Conservation (phyloP, 2,329 filamentous ascomycete species). For the Nothopassalora personata region DNA sequence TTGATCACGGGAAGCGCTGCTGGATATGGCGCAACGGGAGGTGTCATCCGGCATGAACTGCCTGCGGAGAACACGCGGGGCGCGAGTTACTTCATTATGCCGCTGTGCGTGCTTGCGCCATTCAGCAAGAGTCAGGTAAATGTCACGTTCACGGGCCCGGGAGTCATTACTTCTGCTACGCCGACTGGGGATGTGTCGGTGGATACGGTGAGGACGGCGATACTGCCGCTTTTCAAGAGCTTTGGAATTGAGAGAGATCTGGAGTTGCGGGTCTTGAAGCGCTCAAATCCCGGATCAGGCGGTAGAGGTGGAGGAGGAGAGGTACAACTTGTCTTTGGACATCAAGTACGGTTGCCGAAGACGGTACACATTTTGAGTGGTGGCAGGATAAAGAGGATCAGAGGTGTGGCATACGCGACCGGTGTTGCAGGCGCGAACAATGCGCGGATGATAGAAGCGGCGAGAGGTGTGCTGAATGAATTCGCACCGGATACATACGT, state of each 20-base stretch:
- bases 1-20: constrained; percentile 81
- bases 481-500: constrained; percentile 87
- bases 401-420: constrained; percentile 88
- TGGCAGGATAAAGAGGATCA: constrained; percentile 78
- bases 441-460: constrained; percentile 87
- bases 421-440: constrained; percentile 93
- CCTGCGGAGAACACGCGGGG: constrained; percentile 73
- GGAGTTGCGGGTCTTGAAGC: constrained; percentile 73
- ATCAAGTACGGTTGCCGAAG: constrained; percentile 88
- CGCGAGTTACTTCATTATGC: constrained; percentile 85
- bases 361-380: constrained; percentile 83
- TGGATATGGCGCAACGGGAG: constrained; percentile 65
- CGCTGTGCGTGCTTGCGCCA: constrained; percentile 82
- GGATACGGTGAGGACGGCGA: constrained; percentile 87
- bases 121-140: constrained; percentile 91
- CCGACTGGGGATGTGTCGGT: constrained; percentile 80
- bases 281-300: constrained; percentile 70
- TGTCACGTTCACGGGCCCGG: constrained; percentile 80
- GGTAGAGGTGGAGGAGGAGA: constrained; percentile 80
- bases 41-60: constrained; percentile 75
- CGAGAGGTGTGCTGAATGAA: constrained; percentile 78
- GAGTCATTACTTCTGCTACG: constrained; percentile 86
- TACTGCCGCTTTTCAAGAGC: constrained; percentile 80
- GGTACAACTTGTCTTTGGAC: constrained; percentile 89
- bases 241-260: constrained; percentile 86